Conservation (phyloP, 768 basidiomycete genomes). For the Trametes cinnabarina region DNA sequence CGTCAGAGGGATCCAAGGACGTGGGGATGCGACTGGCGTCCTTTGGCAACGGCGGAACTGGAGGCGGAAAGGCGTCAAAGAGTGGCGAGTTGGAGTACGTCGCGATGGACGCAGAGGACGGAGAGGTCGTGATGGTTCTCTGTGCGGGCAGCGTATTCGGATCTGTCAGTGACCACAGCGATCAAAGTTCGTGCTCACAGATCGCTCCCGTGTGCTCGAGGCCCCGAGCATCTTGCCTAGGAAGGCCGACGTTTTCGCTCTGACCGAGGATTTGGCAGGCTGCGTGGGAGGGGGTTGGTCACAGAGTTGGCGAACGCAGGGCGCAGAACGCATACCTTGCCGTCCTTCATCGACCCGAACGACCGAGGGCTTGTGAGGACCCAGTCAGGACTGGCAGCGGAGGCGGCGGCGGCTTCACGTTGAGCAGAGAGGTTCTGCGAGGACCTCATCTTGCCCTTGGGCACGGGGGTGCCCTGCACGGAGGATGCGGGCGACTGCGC, state of each 20-base stretch:
- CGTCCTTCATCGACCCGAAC: slow-evolving; percentile 28
- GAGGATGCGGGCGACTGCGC: slow-evolving; percentile 16
- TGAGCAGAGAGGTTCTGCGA: slow-evolving; percentile 12
- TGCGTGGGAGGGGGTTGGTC: slow-evolving; percentile 23
- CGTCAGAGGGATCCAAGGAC: slow-evolving; percentile 45
- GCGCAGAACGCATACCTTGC: slow-evolving; percentile 43
- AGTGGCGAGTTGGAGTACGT: slow-evolving; percentile 33
- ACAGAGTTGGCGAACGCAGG: not conserved
- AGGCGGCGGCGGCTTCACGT: slow-evolving; percentile 6
- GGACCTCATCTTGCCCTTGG: slow-evolving; percentile 23
- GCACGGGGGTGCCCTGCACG: slow-evolving; percentile 20
- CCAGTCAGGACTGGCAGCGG: slow-evolving; percentile 26
- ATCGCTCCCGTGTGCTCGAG: slow-evolving; percentile 62
- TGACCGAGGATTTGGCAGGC: slow-evolving; percentile 60
- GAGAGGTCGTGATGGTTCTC: slow-evolving; percentile 28
- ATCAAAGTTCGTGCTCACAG: slow-evolving; percentile 41
- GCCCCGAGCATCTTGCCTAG: slow-evolving; percentile 78
- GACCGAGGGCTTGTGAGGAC: slow-evolving; percentile 30
- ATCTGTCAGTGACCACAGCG: slow-evolving; percentile 1
- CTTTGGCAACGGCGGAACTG: slow-evolving; percentile 44
- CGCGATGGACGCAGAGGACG: slow-evolving; percentile 22
- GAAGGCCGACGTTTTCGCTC: slow-evolving; percentile 79
- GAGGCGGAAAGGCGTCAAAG: slow-evolving; percentile 38
- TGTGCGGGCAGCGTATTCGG: slow-evolving; percentile 4
- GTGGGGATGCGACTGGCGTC: slow-evolving; percentile 23